These are phyloP conservation scores for Verticillium albo-atrum DNA, from an alignment of 2,329 filamentous ascomycete species.

Conservation along the genomic window DNA sequence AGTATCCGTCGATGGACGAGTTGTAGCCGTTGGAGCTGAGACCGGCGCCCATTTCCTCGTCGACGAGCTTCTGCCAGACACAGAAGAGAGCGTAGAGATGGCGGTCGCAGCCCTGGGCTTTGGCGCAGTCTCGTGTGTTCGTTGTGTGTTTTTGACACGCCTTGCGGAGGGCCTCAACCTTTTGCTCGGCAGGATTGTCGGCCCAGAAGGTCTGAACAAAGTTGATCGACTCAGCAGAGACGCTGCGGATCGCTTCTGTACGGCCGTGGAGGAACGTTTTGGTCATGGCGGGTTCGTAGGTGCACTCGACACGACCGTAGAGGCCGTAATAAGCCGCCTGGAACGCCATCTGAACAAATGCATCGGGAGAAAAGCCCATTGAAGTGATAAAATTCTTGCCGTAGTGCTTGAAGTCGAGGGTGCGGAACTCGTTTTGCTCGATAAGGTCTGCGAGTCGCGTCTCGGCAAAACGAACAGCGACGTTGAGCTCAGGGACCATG, in stretches of 20 bases:
- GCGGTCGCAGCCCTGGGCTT: conserved; percentile 85
- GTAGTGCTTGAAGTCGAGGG: conserved; percentile 81
- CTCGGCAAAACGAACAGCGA: conserved; percentile 91
- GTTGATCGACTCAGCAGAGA: conserved; percentile 76
- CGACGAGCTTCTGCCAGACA: conserved; percentile 86
- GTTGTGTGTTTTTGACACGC: conserved; percentile 80
- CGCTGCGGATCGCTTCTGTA: conserved; percentile 87
- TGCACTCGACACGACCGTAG: conserved; percentile 89
- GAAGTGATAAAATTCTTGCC: conserved; percentile 98
- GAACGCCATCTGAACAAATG: conserved; percentile 98
- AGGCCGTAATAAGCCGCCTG: conserved; percentile 97
- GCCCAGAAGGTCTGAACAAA: conserved; percentile 96
- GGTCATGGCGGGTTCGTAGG: conserved; percentile 98
- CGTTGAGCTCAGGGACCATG: conserved; percentile 86
- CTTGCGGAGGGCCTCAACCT: conserved; percentile 78
- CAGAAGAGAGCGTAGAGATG: conserved; percentile 93
- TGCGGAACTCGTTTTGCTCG: conserved; percentile 93
- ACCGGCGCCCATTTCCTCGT: conserved; percentile 60
- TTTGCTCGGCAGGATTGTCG: conserved; percentile 75
- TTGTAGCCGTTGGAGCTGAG: conserved; percentile 59
- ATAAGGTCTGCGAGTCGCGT: conserved; percentile 91
- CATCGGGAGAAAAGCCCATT: conserved; percentile 94
- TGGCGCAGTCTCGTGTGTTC: conserved; percentile 79
- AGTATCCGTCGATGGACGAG: conserved; percentile 50
- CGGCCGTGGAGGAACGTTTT: conserved; percentile 90